Percentiles rank a stretch among this genome's conserved stretches.
phyloP scores from a whole-genome alignment of 148 eudicot genomes.

The Polygonum maritimum region DNA sequence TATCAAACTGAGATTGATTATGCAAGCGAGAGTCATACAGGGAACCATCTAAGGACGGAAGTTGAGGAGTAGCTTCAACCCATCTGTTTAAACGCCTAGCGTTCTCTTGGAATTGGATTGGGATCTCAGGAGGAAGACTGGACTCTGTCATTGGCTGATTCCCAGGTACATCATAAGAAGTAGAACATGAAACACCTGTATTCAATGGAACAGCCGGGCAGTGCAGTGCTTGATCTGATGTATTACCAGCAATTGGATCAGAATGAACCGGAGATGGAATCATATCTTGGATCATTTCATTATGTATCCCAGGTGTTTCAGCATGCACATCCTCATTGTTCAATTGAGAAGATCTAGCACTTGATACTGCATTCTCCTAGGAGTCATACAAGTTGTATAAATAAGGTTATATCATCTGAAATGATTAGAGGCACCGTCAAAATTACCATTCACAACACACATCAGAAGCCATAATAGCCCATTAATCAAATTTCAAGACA shows the following conservation, averaged over 20 bases:
- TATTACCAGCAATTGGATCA: neutral
- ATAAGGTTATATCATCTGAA: neutral
- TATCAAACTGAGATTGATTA: constrained; percentile 14
- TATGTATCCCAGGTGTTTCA: neutral
- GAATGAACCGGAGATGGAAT: constrained; percentile 9
- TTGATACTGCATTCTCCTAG: neutral
- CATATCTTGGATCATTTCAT: constrained; percentile 11
- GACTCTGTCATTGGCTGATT: constrained; percentile 3
- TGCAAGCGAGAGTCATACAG: constrained; percentile 3
- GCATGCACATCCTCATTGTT: neutral
- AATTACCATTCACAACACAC: too few species aligned
- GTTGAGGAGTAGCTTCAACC: constrained; percentile 4
- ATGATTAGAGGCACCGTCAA: too few species aligned
- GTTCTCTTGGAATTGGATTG: constrained; percentile 6
- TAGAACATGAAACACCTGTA: constrained; percentile 5
- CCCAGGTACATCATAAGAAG: too few species aligned
- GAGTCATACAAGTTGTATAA: neutral
- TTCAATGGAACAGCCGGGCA: constrained; percentile 7
- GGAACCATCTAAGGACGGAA: constrained; percentile 12
- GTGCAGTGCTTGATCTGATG: constrained; percentile 4
- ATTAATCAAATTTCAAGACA: neutral
- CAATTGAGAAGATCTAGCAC: neutral
- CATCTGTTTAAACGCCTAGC: neutral
- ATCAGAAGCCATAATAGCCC: too few species aligned
- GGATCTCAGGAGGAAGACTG: constrained; percentile 10